Base-by-base conservation (phyloP, 768 basidiomycete genomes). In the Chiua virens region DNA sequence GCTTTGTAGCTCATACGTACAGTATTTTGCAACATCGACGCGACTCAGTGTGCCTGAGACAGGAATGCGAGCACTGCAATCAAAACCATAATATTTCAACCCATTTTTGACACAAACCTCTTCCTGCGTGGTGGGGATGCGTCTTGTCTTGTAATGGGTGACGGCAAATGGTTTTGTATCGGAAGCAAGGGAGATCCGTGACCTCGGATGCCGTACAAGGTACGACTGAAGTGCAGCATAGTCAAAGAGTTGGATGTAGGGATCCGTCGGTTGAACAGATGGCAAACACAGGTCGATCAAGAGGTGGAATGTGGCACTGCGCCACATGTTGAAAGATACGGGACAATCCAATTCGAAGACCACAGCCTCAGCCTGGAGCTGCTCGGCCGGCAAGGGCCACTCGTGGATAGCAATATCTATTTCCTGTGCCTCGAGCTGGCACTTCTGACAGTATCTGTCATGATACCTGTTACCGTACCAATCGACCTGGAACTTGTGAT, bases 271-370 rank as follows among this genome's bases (percentile, higher is more conserved):
- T 6, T 27, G 18, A 6, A 5, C 8, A 13, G 53, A 54, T 28
- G 42, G 52, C 1, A 52, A 58, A 54, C 70, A 72, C 6, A 76
- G 46, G 39, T 73, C 70, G 21, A 66, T 55, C 20, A 77, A 59
- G 32, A 79, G 52, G n/a, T 57, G 49, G 52, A 60, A 20, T 3
- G 58, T 56, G 4, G 48, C 25, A 10, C 28, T 9, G 5, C 58
- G 68, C 79, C 79, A 80, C 28, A 71, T 56, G 20, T 59, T 53
- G 49, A 79, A 76, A 1, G 59, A 40, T 0, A 45, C 0, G 1
- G 79, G 79, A 32, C 68, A 68, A 5, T 49, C 23, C 0, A 78
- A 56, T 50, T 80, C 78, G 36, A 80, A 80, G 1, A 80, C 61
- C 14, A 71, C 61, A 0, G 57, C 53, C 35, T 68, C 59, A 0